Evolutionary conservation across 306 rosid genomes (phyloP).

Genomic region (Abrus pulchellus): DNA sequence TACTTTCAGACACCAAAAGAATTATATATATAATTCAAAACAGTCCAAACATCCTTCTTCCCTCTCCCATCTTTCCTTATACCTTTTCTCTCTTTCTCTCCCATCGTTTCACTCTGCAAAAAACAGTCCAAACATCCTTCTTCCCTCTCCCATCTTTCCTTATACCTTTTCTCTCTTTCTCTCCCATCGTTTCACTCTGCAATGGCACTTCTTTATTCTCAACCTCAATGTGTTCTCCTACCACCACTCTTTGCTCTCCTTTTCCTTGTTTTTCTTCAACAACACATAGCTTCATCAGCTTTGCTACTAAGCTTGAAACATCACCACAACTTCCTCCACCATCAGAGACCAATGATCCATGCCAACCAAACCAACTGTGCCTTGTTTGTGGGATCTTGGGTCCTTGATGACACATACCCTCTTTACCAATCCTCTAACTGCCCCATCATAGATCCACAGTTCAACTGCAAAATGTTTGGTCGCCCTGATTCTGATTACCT

Average conservation of each 20-base stretch:
- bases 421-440: slow-evolving; percentile 76
- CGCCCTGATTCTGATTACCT: slow-evolving; percentile 93
- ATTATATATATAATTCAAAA: not conserved
- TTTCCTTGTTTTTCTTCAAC: slow-evolving; percentile 54
- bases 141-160: slow-evolving; percentile 31
- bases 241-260: slow-evolving; percentile 46
- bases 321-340: slow-evolving; percentile 58
- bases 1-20: slow-evolving; percentile 27
- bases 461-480: slow-evolving; percentile 91
- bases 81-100: slow-evolving; percentile 39
- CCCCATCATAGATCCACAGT: slow-evolving; percentile 85
- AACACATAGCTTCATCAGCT: slow-evolving; percentile 63
- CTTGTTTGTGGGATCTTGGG: slow-evolving; percentile 88
- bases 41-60: slow-evolving; percentile 37
- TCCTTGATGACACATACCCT: slow-evolving; percentile 82
- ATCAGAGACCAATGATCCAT: slow-evolving; percentile 71
- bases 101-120: slow-evolving; percentile 37
- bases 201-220: slow-evolving; percentile 56
- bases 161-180: slow-evolving; percentile 40
- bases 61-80: slow-evolving; percentile 29
- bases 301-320: slow-evolving; percentile 66
- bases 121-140: slow-evolving; percentile 41
- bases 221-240: slow-evolving; percentile 13
- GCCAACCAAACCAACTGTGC: slow-evolving; percentile 79
- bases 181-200: slow-evolving; percentile 5